phyloP scores from a whole-genome alignment of 2,329 filamentous ascomycete genomes.

The Mycocentrospora acerina region DNA sequence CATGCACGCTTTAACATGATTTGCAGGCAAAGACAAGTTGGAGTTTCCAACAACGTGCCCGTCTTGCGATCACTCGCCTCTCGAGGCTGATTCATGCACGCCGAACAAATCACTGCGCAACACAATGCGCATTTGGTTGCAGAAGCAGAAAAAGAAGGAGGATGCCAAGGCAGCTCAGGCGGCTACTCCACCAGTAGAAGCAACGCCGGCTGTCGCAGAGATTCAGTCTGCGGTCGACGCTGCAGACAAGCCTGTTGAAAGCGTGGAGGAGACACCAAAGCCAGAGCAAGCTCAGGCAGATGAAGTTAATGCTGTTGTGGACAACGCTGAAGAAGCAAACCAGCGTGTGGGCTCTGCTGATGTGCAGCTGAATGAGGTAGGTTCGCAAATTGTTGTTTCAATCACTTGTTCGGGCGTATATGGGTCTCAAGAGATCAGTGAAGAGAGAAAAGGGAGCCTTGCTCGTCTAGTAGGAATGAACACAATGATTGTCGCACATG shows the following conservation, averaged over 20 bases:
- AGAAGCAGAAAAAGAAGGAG: constrained; percentile 74
- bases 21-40: constrained; percentile 30
- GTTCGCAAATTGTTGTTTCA: constrained; percentile 9
- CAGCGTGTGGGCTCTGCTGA: constrained; percentile 20
- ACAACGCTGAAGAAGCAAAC: constrained; percentile 11
- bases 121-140: constrained; percentile 87
- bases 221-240: constrained; percentile 19
- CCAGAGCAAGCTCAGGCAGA: constrained; percentile 12
- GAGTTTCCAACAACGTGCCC: constrained; percentile 81
- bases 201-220: constrained; percentile 21
- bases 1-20: constrained; percentile 6
- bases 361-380: constrained; percentile 27
- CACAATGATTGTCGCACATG: constrained; percentile 21
- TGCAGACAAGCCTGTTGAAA: constrained; percentile 31
- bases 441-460: constrained; percentile 2
- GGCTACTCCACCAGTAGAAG: constrained; percentile 27
- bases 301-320: constrained; percentile 10
- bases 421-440: constrained; percentile 5
- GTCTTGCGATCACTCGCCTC: constrained; percentile 87
- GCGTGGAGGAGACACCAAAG: constrained; percentile 25
- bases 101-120: constrained; percentile 88
- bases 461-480: constrained; percentile 19
- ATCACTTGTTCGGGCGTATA: constrained; percentile 4
- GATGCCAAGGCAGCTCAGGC: constrained; percentile 36
- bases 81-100: constrained; percentile 83